Conservation (phyloP, 495 filamentous ascomycete species). For the Hyphodiscus hymeniophilus region DNA sequence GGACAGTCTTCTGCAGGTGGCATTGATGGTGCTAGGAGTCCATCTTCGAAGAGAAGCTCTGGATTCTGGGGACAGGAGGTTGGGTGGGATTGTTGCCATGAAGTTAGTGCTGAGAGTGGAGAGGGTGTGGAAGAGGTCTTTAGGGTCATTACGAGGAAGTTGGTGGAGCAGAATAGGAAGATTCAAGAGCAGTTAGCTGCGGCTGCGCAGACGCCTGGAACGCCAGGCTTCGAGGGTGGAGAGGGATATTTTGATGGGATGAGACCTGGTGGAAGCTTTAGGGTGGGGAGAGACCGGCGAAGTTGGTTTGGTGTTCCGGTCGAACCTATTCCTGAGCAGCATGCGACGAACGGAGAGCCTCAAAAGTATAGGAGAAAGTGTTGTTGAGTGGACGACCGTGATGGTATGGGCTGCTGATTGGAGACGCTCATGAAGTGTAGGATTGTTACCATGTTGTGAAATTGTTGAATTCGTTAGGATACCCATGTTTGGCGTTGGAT, state of each 20-base stretch:
- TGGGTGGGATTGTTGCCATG: slow-evolving; percentile 94
- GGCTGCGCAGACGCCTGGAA: slow-evolving; percentile 20
- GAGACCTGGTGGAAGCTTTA: slow-evolving; percentile 44
- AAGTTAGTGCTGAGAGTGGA: slow-evolving; percentile 88
- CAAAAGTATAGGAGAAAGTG: slow-evolving; percentile 35
- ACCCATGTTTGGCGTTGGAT: too few species aligned
- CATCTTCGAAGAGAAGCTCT: slow-evolving; percentile 68
- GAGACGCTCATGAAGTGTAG: neutral
- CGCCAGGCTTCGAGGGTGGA: slow-evolving; percentile 8
- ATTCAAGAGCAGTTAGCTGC: slow-evolving; percentile 39
- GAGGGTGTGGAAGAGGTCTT: slow-evolving; percentile 98
- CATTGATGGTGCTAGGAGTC: slow-evolving; percentile 46
- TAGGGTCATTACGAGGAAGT: slow-evolving; percentile 83
- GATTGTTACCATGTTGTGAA: too few species aligned
- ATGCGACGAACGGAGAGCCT: slow-evolving; percentile 23
- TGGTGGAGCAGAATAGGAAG: slow-evolving; percentile 83
- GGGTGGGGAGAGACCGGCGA: slow-evolving; percentile 51
- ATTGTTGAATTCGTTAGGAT: too few species aligned
- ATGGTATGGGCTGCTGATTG: neutral
- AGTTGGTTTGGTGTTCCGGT: slow-evolving; percentile 55
- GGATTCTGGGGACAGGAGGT: slow-evolving; percentile 89
- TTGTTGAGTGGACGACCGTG: slow-evolving; percentile 28
- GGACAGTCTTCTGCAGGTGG: neutral
- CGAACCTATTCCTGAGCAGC: slow-evolving; percentile 29
- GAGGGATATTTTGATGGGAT: slow-evolving; percentile 37